phyloP scores from a whole-genome alignment of 2,329 filamentous ascomycete species.

The Microascus cirrosus region DNA sequence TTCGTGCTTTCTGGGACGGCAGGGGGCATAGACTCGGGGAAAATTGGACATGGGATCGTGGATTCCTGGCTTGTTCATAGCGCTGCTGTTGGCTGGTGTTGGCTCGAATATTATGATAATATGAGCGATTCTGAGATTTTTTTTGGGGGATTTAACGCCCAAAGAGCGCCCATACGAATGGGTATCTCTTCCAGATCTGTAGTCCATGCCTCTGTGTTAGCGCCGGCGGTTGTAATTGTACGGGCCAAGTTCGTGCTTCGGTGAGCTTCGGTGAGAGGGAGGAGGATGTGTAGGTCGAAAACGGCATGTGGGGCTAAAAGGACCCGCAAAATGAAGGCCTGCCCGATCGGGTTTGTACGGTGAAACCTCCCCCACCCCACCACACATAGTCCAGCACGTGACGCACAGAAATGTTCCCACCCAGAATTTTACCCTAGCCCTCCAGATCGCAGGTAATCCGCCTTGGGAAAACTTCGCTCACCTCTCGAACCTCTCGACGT shows the following conservation, averaged over 20 bases:
- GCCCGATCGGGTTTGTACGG: neutral
- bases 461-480: conserved; percentile 3
- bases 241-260: neutral
- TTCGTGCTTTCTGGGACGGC: neutral
- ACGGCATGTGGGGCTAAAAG: neutral
- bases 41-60: conserved; percentile 1
- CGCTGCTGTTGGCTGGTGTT: neutral
- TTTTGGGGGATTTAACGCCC: neutral
- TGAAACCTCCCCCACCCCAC: neutral
- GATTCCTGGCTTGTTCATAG: neutral
- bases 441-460: neutral
- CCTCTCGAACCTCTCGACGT: conserved; percentile 2
- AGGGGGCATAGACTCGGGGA: neutral
- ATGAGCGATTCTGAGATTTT: neutral
- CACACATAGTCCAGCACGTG: neutral
- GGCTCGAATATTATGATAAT: neutral
- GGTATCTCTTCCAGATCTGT: too few relatives aligned
- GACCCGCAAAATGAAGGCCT: too few relatives aligned
- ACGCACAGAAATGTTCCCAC: conserved; percentile 5
- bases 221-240: neutral
- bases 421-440: conserved; percentile 5
- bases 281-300: neutral
- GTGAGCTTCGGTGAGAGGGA: neutral
- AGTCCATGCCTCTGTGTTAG: too few relatives aligned
- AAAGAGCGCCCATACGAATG: too few relatives aligned